Evolutionary conservation across 331 rosid species (phyloP).

Genomic region (Acacia concinna): DNA sequence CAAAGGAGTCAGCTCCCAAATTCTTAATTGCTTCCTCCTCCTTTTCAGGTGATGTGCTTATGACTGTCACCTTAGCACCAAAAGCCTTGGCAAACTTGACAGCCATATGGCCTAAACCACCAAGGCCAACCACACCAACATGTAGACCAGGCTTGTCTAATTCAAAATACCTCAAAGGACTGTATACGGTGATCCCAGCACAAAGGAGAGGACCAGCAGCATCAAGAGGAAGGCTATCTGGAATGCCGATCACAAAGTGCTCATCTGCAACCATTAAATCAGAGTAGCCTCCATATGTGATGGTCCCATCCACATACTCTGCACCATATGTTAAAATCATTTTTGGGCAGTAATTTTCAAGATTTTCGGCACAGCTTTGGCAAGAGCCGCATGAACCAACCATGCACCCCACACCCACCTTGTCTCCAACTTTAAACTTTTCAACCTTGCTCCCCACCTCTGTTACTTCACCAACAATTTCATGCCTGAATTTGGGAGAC

Average conservation of each 20-base stretch:
- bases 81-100: slow-evolving; percentile 55
- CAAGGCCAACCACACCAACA: slow-evolving; percentile 56
- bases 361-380: slow-evolving; percentile 33
- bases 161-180: slow-evolving; percentile 44
- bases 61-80: slow-evolving; percentile 46
- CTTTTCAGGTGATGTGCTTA: slow-evolving; percentile 48
- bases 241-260: slow-evolving; percentile 44
- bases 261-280: slow-evolving; percentile 50
- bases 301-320: slow-evolving; percentile 36
- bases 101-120: slow-evolving; percentile 58
- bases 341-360: slow-evolving; percentile 55
- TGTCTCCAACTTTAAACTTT: slow-evolving; percentile 57
- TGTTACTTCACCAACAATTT: slow-evolving; percentile 56
- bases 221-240: slow-evolving; percentile 42
- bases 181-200: slow-evolving; percentile 55
- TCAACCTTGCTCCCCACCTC: slow-evolving; percentile 53
- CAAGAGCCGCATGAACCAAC: slow-evolving; percentile 51
- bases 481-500: slow-evolving; percentile 43
- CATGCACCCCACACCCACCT: slow-evolving; percentile 55
- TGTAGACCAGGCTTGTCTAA: slow-evolving; percentile 41
- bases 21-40: slow-evolving; percentile 39
- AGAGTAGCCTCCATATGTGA: slow-evolving; percentile 56
- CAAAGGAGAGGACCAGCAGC: slow-evolving; percentile 55
- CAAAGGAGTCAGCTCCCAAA: slow-evolving; percentile 44
- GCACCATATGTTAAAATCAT: slow-evolving; percentile 34